Evolutionary conservation across 2,329 filamentous ascomycete species (phyloP).

Genomic region (Alternaria longipes): DNA sequence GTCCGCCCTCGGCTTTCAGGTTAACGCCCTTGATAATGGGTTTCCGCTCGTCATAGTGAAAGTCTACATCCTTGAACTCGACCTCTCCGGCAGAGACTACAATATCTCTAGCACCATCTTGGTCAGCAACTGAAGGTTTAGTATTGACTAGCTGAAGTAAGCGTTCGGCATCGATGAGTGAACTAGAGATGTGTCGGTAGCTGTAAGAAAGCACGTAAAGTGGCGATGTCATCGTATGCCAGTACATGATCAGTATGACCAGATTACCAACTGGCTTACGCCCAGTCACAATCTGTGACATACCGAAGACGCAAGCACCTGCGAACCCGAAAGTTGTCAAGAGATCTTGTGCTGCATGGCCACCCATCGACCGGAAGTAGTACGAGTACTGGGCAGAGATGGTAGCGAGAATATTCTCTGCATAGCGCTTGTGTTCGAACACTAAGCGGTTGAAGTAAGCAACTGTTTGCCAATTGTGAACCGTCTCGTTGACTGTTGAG

Average conservation of each 20-base stretch:
- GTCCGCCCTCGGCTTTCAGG: constrained; percentile 61
- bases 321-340: constrained; percentile 61
- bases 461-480: constrained; percentile 69
- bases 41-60: constrained; percentile 65
- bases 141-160: constrained; percentile 67
- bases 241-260: constrained; percentile 73
- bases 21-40: constrained; percentile 60
- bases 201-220: constrained; percentile 61
- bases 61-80: constrained; percentile 63
- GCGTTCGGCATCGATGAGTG: constrained; percentile 72
- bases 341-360: constrained; percentile 55
- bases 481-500: constrained; percentile 65
- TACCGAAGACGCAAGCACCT: constrained; percentile 61
- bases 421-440: constrained; percentile 64
- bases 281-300: constrained; percentile 62
- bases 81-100: constrained; percentile 59
- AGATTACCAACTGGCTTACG: constrained; percentile 66
- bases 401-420: constrained; percentile 49
- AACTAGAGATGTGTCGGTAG: constrained; percentile 59
- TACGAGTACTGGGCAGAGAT: constrained; percentile 47
- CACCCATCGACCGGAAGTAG: constrained; percentile 42
- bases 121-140: constrained; percentile 64
- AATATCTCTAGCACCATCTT: constrained; percentile 51
- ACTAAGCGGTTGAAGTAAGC: constrained; percentile 66
- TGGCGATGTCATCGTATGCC: constrained; percentile 61